Conservation (phyloP, 495 filamentous ascomycete species). For the Pseudoneurospora amorphoporcata region DNA sequence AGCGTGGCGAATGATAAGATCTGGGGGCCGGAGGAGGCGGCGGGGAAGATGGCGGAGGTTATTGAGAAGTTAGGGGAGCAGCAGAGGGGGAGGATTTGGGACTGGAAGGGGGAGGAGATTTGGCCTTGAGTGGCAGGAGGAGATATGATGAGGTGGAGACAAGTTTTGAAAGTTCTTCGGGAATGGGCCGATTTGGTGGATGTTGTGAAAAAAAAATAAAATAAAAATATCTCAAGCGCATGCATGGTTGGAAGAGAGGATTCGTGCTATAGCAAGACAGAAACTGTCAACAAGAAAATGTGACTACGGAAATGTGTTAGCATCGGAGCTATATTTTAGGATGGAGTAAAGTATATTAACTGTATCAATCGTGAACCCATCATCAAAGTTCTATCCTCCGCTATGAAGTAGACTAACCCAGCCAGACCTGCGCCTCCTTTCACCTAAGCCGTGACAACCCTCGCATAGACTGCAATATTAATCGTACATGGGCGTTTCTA, state of each 20-base stretch:
- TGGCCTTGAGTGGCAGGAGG: conserved; percentile 33
- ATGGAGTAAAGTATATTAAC: background rate
- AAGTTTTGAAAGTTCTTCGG: too few relatives aligned
- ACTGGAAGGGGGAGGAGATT: conserved; percentile 67
- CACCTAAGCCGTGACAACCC: background rate
- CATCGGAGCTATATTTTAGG: background rate
- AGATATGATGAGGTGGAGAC: too few relatives aligned
- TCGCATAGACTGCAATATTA: background rate
- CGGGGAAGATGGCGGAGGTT: conserved; percentile 44
- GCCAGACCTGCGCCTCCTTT: background rate
- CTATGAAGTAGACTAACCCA: background rate
- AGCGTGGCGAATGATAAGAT: conserved; percentile 48
- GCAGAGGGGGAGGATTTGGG: conserved; percentile 61
- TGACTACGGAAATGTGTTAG: background rate
- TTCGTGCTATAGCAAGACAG: background rate
- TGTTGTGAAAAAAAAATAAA: background rate
- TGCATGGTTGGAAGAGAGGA: background rate
- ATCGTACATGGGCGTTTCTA: background rate
- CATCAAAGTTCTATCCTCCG: background rate
- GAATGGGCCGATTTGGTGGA: too few relatives aligned
- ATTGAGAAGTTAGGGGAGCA: conserved; percentile 39
- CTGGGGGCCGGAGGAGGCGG: conserved; percentile 52
- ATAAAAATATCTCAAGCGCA: too few relatives aligned
- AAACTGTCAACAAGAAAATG: background rate
- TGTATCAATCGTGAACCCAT: background rate